Base-by-base conservation (phyloP, 2,329 filamentous ascomycete genomes). In the Sporothrix brunneoviolacea region DNA sequence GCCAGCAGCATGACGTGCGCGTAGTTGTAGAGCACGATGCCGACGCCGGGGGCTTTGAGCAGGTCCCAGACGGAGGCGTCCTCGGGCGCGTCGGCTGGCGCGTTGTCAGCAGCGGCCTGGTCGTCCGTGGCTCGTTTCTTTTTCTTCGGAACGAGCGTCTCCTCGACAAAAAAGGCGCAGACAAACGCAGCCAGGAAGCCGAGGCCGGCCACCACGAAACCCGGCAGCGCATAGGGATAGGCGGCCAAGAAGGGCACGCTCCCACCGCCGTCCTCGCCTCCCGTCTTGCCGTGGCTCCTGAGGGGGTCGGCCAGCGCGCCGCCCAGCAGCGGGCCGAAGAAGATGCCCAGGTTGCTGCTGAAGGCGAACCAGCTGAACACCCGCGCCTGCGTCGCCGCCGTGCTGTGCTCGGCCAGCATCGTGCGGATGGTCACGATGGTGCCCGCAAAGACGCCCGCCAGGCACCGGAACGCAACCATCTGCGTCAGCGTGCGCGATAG, bases 331-430 rank as follows among this genome's bases (percentile, higher is more conserved):
- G 86, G 85, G 0, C 87, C 88, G 2, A 88, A 27, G 52, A 88
- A 81, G 39, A 91, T 81, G 4, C 88, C 88, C 8, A 91, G 19
- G 57, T 91, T 91, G 4, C 81, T 80, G 0, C 77, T 72, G 61
- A 91, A 88, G 9, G 86, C 84, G 61, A 91, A 91, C 71, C 81
- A 86, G 60, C 83, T 83, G 61, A 91, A 93, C 0, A 83, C 81
- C 24, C 75, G 70, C 0, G 87, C 86, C 65, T 91, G 86, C 0
- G 83, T 90, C 55, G 77, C 74, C 5, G 76, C 68, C 0, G 83
- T 86, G 63, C 80, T 84, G 57, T 83, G 80, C 65, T 93, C 88
- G 16, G 79, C 77, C 27, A 91, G 73, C 84, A 91, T 90, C 7
- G 86, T 83, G 24, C 88, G 75, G 50, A 91, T 79, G 6, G 86